Evolutionary conservation across 805 yeast species (phyloP).

Genomic region (Yamadazyma ubonensis): DNA sequence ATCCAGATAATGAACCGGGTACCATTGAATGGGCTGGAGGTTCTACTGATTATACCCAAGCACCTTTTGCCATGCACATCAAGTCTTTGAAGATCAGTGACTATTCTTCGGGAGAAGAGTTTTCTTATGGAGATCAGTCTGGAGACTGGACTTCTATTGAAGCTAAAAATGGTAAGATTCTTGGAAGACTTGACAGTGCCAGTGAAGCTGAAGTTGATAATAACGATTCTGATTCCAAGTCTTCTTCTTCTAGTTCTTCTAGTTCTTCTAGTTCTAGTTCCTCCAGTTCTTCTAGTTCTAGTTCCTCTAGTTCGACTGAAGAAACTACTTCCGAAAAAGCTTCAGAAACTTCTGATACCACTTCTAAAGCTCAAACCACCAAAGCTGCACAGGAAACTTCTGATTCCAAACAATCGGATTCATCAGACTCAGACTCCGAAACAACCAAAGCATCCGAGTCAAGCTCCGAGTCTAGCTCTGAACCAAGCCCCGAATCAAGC

Average conservation of each 20-base stretch:
- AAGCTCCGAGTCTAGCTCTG: slow-evolving; percentile 8
- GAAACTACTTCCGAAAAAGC: no score
- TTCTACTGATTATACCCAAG: slow-evolving; percentile 55
- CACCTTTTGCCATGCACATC: slow-evolving; percentile 67
- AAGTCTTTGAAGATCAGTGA: slow-evolving; percentile 57
- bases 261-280: not conserved
- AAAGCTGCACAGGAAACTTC: no score
- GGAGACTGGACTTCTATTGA: slow-evolving; percentile 60
- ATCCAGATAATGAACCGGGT: slow-evolving; percentile 57
- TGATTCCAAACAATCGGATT: no score
- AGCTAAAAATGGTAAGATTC: slow-evolving; percentile 57
- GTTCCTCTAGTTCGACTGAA: no score
- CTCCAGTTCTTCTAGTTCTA: slow-evolving; percentile 1
- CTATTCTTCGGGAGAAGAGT: slow-evolving; percentile 61
- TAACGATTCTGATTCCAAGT: slow-evolving; percentile 4
- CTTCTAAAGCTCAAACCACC: no score
- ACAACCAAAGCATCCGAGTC: no score
- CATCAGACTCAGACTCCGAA: not conserved
- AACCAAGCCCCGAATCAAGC: slow-evolving; percentile 4
- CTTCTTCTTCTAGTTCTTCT: slow-evolving; percentile 4
- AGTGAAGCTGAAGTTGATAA: slow-evolving; percentile 27
- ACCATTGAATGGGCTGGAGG: slow-evolving; percentile 86
- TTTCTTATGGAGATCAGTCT: slow-evolving; percentile 50
- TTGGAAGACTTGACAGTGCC: slow-evolving; percentile 52
- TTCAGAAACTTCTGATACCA: no score